These are phyloP conservation scores for Corymbia maculata DNA, from an alignment of 345 rosid species.

Conservation along the genomic window DNA sequence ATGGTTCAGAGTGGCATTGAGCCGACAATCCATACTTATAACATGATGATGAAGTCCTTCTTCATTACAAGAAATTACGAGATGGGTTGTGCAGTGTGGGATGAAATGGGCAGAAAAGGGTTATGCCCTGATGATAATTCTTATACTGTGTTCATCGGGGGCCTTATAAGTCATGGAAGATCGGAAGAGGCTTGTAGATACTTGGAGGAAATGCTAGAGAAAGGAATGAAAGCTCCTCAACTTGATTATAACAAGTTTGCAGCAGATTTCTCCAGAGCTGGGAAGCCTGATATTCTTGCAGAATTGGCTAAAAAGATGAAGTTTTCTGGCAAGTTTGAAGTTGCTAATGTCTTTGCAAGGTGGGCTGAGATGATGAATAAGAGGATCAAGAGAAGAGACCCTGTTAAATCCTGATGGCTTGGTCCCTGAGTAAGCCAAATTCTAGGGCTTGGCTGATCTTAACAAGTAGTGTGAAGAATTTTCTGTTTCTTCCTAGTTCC, in stretches of 20 bases:
- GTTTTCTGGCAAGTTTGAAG: conserved; percentile 63
- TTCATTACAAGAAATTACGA: conserved; percentile 51
- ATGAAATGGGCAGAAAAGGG: conserved; percentile 68
- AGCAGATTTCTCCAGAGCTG: conserved; percentile 67
- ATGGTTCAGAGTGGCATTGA: conserved; percentile 49
- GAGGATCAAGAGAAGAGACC: conserved; percentile 25
- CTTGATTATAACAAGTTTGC: conserved; percentile 79
- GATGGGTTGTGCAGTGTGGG: conserved; percentile 64
- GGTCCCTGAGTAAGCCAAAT: not conserved
- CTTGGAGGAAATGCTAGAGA: conserved; percentile 79
- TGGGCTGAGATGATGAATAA: conserved; percentile 60
- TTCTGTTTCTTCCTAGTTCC: not conserved
- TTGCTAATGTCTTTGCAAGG: conserved; percentile 49
- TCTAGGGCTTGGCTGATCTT: not conserved
- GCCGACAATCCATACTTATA: conserved; percentile 72
- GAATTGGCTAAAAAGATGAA: conserved; percentile 71
- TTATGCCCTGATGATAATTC: conserved; percentile 83
- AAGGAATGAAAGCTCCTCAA: conserved; percentile 85
- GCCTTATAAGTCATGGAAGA: conserved; percentile 64
- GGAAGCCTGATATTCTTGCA: conserved; percentile 57
- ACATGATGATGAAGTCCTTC: conserved; percentile 84
- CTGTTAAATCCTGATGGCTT: not conserved
- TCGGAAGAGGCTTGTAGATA: conserved; percentile 69
- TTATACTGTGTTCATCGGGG: conserved; percentile 65
- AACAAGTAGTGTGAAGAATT: not conserved